Evolutionary conservation across 2,329 filamentous ascomycete species (phyloP), one percentile per base, ranked within the genome.

Genomic region (Fusarium burgessii): DNA sequence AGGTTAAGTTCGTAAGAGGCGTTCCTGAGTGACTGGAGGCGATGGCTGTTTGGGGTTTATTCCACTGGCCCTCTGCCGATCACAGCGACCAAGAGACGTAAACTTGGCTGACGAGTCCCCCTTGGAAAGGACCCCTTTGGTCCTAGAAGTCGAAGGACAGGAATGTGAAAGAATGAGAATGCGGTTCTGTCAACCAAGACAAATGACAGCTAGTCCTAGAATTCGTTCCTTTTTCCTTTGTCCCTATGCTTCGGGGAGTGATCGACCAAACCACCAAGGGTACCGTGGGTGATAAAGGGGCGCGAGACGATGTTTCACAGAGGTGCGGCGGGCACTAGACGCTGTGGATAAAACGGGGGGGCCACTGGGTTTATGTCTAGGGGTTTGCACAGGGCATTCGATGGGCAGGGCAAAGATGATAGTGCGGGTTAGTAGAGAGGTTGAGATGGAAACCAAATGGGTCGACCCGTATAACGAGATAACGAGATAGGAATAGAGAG

Each of bases 291-390:
- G 69, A 63, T 69, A 73, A 73, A 72, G 71, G 74, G 74, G 74
- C 41, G 70, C 62, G 54, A 55, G 74, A 73, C 70, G 72, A 72
- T 66, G 74, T 76, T 76, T 76, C 74, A 76, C 72, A 72, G 74
- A 73, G 65, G 66, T 70, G 65, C 65, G 58, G 70, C 70, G 62
- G 73, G 46, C 70, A 73, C 72, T 75, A 73, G 58, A 57, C 56
- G 51, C 38, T 64, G 63, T 57, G 47, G 46, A 59, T 68, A 64
- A 72, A 72, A 66, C 58, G 66, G 71, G 68, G 55, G 54, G 38
- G 40, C 29, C 33, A 59, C 62, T 59, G 49, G 32, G 40, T 45
- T 46, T 42, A n/a, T 47, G 38, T 66, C 43, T 40, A 38, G 43
- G 64, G 64, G 46, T 66, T 40, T 62, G 69, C 69, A 71, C 69